A percentile compares a stretch with the other conserved stretches of the same genome.
Evolutionary conservation across 257 asterid species (phyloP).

Genomic region (Solanum virginianum): DNA sequence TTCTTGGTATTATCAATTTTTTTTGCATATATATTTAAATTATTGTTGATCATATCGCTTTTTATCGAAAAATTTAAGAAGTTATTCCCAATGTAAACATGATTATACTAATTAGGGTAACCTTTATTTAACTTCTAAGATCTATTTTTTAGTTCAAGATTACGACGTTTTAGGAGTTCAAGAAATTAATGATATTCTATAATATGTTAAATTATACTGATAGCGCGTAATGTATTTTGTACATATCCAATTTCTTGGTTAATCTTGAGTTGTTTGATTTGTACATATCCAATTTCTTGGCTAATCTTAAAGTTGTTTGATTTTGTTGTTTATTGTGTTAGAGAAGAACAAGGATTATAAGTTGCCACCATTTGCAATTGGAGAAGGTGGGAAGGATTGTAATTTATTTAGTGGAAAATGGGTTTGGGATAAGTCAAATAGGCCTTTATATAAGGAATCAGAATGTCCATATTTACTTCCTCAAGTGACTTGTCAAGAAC

Average conservation of each 20-base stretch:
- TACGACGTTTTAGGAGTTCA: no score
- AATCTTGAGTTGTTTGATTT: background rate
- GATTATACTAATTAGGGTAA: background rate
- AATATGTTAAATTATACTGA: background rate
- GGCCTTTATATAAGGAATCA: constrained; percentile 67
- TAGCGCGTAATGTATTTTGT: background rate
- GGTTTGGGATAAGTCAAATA: constrained; percentile 55
- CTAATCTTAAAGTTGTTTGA: background rate
- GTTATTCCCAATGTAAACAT: background rate
- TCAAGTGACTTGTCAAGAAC: constrained; percentile 81
- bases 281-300: background rate
- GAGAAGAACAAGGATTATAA: constrained; percentile 56
- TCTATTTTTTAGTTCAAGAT: no score
- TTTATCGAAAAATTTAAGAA: background rate
- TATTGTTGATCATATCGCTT: background rate
- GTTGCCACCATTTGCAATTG: constrained; percentile 48
- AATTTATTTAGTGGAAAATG: constrained; percentile 69
- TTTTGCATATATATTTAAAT: background rate
- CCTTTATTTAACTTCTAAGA: background rate
- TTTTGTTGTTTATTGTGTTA: constrained; percentile 16
- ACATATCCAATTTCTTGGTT: background rate
- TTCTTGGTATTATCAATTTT: background rate
- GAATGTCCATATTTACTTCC: constrained; percentile 95
- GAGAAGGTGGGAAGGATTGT: constrained; percentile 40
- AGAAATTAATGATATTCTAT: background rate